A percentile compares a stretch with the other conserved stretches of the same genome.
Conservation (phyloP, 2,329 filamentous ascomycete species). For the Celoporthe dispersa region DNA sequence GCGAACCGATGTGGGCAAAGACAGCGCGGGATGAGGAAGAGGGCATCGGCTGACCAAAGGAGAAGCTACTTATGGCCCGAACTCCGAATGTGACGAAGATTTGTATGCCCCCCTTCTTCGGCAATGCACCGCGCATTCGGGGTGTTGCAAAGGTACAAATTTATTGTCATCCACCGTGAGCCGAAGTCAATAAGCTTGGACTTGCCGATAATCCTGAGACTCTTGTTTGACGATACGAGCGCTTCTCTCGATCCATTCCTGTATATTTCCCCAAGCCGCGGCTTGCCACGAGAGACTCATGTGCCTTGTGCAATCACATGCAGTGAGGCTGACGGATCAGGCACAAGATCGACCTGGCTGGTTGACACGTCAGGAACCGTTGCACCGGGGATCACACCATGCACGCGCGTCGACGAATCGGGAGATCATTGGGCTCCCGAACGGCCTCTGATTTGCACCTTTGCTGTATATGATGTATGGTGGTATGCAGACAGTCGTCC, state of each 20-base stretch:
- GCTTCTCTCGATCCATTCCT: not conserved
- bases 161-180: not conserved
- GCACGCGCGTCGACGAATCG: conserved; percentile 1
- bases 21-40: not conserved
- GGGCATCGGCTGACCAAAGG: not conserved
- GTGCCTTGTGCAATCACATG: not conserved
- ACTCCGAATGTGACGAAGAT: not conserved
- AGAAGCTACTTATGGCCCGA: not conserved
- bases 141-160: not conserved
- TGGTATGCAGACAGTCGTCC: not conserved
- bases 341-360: not conserved
- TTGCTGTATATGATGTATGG: not conserved
- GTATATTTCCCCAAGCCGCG: not conserved
- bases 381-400: not conserved
- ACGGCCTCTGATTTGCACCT: conserved; percentile 5
- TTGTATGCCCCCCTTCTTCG: not conserved
- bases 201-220: not conserved
- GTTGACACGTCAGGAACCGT: not conserved
- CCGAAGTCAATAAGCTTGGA: not conserved
- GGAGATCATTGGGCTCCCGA: conserved; percentile 4
- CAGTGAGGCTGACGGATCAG: not conserved
- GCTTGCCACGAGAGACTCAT: not conserved
- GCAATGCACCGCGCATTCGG: not conserved
- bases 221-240: not conserved
- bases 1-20: not conserved